Percentiles rank a stretch among this genome's conserved stretches.
phyloP scores from a whole-genome alignment of 305 asterid genomes.

The Solanum hybrid region DNA sequence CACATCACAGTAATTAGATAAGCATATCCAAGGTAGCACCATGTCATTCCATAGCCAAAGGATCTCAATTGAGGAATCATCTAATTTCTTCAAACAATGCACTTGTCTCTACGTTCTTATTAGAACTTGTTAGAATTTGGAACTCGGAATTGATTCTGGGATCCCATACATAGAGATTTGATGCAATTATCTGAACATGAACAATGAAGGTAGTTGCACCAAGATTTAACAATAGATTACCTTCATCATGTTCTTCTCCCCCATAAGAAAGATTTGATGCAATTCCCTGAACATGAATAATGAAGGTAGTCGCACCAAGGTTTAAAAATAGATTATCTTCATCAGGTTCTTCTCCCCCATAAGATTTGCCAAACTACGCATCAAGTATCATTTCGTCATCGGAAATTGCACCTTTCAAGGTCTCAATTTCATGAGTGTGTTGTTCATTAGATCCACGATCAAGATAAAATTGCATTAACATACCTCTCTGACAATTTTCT shows the following conservation, averaged over 20 bases:
- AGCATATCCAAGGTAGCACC: not conserved
- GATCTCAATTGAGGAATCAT: too few species aligned
- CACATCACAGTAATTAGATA: not conserved
- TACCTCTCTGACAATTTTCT: too few species aligned
- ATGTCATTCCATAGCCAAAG: not conserved
- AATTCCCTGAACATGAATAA: not conserved
- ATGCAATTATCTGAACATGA: not conserved
- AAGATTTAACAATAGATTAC: not conserved
- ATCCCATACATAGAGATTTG: not conserved
- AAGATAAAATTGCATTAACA: too few species aligned
- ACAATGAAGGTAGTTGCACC: not conserved
- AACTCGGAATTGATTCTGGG: not conserved
- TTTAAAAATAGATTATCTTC: not conserved
- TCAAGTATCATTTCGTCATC: not conserved
- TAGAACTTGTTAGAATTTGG: not conserved
- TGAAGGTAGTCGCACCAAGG: not conserved
- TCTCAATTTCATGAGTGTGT: too few species aligned
- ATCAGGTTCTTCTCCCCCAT: not conserved
- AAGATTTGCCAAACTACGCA: not conserved
- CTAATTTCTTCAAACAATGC: not conserved
- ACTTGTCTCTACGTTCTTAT: not conserved
- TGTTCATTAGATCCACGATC: too few species aligned
- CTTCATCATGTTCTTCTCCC: not conserved
- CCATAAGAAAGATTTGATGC: too few species aligned
- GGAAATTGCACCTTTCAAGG: too few species aligned